phyloP scores from a whole-genome alignment of 2,329 filamentous ascomycete genomes.

The Fusarium pseudonygamai region DNA sequence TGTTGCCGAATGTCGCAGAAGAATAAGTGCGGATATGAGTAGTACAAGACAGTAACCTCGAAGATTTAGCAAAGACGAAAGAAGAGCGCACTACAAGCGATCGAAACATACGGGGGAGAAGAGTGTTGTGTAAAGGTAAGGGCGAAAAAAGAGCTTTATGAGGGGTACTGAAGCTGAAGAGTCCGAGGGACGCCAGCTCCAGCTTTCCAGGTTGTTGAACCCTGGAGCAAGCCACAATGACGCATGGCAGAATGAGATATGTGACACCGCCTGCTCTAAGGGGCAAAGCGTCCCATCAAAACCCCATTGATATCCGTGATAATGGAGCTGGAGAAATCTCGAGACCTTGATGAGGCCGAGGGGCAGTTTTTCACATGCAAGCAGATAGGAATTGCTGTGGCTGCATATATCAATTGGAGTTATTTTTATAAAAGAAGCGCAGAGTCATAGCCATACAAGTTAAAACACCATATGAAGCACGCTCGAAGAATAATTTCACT shows the following conservation, averaged over 20 bases:
- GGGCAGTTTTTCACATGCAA: conserved; percentile 41
- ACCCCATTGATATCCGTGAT: conserved; percentile 37
- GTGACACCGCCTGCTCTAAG: conserved; percentile 40
- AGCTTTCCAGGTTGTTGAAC: conserved; percentile 45
- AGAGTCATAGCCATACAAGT: background rate
- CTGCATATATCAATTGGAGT: background rate
- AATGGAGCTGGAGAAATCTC: conserved; percentile 20
- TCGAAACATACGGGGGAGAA: conserved; percentile 39
- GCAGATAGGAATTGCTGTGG: background rate
- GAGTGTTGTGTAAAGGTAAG: background rate
- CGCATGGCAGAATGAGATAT: conserved; percentile 41
- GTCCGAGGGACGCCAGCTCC: conserved; percentile 13
- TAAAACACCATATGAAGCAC: background rate
- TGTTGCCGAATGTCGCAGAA: conserved; percentile 41
- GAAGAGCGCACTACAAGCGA: conserved; percentile 28
- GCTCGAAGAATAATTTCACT: background rate
- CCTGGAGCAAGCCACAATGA: conserved; percentile 43
- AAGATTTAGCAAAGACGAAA: conserved; percentile 17
- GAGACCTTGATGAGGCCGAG: conserved; percentile 30
- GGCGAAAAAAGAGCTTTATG: conserved; percentile 29
- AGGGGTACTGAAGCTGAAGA: conserved; percentile 37
- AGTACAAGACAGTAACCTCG: conserved; percentile 24
- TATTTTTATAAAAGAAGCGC: background rate
- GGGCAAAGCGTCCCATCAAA: conserved; percentile 42
- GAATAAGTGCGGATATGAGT: conserved; percentile 18